Base-by-base conservation (phyloP, 345 rosid genomes). In the Hibiscus mutabilis region DNA sequence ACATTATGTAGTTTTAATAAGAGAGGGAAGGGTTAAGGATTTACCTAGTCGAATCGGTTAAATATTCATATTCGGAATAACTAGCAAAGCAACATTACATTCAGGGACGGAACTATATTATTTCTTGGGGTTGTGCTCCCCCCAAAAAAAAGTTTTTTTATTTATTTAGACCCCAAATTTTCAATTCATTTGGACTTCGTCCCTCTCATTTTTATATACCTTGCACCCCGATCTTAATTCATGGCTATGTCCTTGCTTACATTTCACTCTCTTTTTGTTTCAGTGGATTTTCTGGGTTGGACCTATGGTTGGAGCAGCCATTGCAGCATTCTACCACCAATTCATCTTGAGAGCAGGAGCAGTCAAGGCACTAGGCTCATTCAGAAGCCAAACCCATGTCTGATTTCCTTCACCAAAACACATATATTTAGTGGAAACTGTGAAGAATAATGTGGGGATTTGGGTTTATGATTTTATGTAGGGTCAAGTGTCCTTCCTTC, bases 261-360 rank as follows among this genome's bases (percentile, higher is more conserved):
- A 10, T 42, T 42, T 42, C 19, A 49, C 18, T 15, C 15, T 33
- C 22, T 71, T 55, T 7, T n/a, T 14, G n/a, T 49, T 69, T 70
- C 81, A 89, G 96, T 93, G 96, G 96, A 86, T 91, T 40, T 93
- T 91, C 66, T 89, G 91, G 98, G 98, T 86, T 8, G 96, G 97
- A 78, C 98, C 97, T 27, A 81, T 93, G 73, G 74, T 86, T 37
- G 96, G 98, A 0, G 98, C 98, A 68, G 87, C 93, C 49, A 78
- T 86, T 73, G 98, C 98, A 75, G 91, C 98, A 6, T 86, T 93
- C 83, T 91, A 89, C 82, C 92, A 93, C 80, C 93, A 85, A 53
- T 89, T 83, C 80, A 86, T 91, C 77, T 70, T 86, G 87, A 86
- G 98, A 75, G 97, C 96, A 25, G 93, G 82, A 35, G 96, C 96